phyloP scores from a whole-genome alignment of 192 early-diverging fungal species.

The Backusella morwellensis region DNA sequence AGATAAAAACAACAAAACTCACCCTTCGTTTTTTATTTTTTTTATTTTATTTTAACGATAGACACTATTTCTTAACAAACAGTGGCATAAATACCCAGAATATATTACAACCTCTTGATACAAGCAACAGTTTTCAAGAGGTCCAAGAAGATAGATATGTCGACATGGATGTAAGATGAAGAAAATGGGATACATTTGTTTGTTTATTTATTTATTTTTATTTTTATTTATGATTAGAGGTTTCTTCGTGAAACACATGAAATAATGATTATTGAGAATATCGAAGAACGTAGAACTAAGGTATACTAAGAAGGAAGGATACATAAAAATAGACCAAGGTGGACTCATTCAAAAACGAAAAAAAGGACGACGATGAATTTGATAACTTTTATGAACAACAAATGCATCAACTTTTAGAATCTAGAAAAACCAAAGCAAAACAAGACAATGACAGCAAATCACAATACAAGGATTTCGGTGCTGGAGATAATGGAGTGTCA shows the following conservation, averaged over 20 bases:
- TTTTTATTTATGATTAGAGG: background rate
- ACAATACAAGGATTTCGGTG: background rate
- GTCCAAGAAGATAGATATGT: background rate
- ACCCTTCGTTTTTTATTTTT: too few species aligned
- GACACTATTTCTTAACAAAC: slow-evolving; percentile 10
- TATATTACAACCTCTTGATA: background rate
- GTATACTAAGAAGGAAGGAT: background rate
- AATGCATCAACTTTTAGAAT: background rate
- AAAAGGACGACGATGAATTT: background rate
- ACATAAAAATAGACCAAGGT: background rate
- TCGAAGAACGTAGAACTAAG: background rate
- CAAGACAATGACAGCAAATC: background rate
- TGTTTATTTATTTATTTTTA: background rate
- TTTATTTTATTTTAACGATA: background rate
- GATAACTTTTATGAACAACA: background rate
- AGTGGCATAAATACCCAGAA: slow-evolving; percentile 2
- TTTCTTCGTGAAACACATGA: slow-evolving; percentile 2
- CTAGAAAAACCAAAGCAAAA: background rate
- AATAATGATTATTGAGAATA: slow-evolving; percentile 1
- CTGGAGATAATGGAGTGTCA: background rate
- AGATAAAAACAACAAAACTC: background rate
- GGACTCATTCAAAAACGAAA: background rate
- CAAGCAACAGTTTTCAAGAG: background rate
- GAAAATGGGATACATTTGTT: background rate
- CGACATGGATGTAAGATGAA: background rate